Percentiles rank a stretch among this genome's conserved stretches.
These are phyloP conservation scores for Trichosporon ovoides DNA, from an alignment of 1,284 basidiomycete genomes.

Conservation along the genomic window DNA sequence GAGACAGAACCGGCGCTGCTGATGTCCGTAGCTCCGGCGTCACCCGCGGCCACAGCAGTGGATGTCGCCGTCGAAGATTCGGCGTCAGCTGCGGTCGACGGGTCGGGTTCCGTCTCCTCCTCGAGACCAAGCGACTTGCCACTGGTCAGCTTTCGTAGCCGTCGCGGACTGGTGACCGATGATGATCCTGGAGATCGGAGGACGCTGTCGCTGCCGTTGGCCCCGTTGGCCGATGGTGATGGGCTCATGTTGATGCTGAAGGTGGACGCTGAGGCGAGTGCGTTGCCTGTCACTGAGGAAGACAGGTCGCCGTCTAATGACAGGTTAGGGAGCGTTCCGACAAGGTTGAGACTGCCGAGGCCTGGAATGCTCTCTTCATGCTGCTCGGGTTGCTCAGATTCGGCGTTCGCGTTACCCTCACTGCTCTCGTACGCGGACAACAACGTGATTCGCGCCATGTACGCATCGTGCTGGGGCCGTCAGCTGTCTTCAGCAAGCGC, in stretches of 20 bases:
- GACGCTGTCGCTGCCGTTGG: constrained; percentile 9
- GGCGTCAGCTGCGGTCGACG: neutral
- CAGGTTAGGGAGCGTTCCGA: neutral
- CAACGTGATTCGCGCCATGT: constrained; percentile 44
- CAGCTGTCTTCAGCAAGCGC: neutral
- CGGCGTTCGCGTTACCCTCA: constrained; percentile 4
- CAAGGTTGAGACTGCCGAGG: constrained; percentile 2
- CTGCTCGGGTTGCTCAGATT: neutral
- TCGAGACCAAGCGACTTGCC: constrained; percentile 27
- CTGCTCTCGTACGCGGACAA: constrained; percentile 33
- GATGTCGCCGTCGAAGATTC: neutral
- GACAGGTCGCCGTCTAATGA: neutral
- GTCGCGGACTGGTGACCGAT: constrained; percentile 1
- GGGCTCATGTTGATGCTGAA: constrained; percentile 4
- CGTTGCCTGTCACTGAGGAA: neutral
- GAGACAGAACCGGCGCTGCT: neutral
- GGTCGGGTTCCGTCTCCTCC: constrained; percentile 26
- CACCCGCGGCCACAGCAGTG: neutral
- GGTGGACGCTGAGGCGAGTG: neutral
- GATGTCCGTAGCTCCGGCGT: neutral
- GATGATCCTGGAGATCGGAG: constrained; percentile 11
- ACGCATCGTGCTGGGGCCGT: constrained; percentile 43
- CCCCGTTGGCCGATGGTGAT: neutral
- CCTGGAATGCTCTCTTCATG: neutral
- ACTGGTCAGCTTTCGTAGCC: constrained; percentile 5